Evolutionary conservation across 306 rosid genomes (phyloP), one percentile per base, ranked within the genome.

Genomic region (Chamaecrista fasciculata): DNA sequence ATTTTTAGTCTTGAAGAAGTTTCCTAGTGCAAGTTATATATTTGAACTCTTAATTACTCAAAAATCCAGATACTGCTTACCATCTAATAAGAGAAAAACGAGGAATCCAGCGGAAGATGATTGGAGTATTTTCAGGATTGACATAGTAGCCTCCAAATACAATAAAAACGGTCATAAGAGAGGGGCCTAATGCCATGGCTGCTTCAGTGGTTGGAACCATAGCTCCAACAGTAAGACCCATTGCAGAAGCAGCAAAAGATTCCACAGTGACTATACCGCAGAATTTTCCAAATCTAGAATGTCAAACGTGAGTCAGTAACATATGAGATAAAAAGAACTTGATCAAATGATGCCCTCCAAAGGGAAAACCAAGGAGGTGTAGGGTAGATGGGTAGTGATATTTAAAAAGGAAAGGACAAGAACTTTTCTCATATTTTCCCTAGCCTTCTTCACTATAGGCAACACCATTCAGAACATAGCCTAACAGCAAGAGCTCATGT

Each of bases 151-250:
- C 97, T 71, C 99, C 99, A 85, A 94, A 94, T 57, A 94, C 99
- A 9, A 94, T 80, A 70, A 94, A 94, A 74, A 91, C 96, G 1
- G 99, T 94, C 99, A 94, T 94, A 49, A 94, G 92, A 67, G 97
- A 91, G 26, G 97, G 99, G n/a, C 97, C 98, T 66, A 94, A 95
- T 16, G 98, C 97, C 98, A 94, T 85, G 66, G 97, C 97, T 64
- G 98, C 98, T 88, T 94, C 97, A 57, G 96, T 88, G 67, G 85
- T 90, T 66, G 98, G 95, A 82, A 88, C 98, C 98, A 93, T 86
- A 33, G 98, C 97, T 76, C 98, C 98, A 75, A 93, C 98, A 15
- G 97, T 93, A 44, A 93, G 96, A 76, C 98, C 98, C 98, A 93
- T 93, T 2, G 98, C 97, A 69, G 98, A 90, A 53, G 98, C 97